Evolutionary conservation across 148 eudicot genomes (phyloP).

Genomic region (Fagopyrum tataricum): DNA sequence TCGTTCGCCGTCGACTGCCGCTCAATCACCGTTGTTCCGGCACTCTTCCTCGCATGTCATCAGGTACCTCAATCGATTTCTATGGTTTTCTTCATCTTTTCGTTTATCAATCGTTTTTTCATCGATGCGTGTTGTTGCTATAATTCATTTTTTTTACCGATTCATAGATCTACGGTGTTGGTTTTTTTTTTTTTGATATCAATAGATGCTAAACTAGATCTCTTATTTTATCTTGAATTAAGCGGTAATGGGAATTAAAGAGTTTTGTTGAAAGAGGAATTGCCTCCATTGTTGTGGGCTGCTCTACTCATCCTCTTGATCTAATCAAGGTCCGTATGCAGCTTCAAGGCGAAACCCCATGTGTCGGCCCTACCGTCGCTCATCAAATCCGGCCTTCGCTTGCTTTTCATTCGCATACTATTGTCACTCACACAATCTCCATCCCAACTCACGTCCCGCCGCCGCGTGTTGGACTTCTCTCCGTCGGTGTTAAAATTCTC

Average conservation of each 20-base stretch:
- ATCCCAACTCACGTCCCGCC: constrained; percentile 17
- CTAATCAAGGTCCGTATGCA: constrained; percentile 59
- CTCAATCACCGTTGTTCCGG: no score
- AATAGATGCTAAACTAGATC: no score
- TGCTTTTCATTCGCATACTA: constrained; percentile 26
- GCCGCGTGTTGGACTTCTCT: constrained; percentile 39
- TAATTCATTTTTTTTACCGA: no score
- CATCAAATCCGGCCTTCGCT: constrained; percentile 49
- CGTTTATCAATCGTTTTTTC: no score
- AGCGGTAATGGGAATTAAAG: constrained; percentile 33
- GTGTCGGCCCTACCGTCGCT: not conserved
- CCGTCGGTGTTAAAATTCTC: constrained; percentile 39
- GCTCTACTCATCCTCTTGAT: constrained; percentile 56
- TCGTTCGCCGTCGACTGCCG: no score
- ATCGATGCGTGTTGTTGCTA: no score
- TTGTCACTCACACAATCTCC: constrained; percentile 15
- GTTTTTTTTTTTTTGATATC: no score
- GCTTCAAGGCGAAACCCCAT: constrained; percentile 40
- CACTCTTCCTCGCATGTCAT: no score
- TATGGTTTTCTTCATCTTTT: no score
- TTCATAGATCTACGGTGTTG: no score
- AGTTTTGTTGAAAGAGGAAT: constrained; percentile 54
- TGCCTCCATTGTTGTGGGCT: constrained; percentile 50
- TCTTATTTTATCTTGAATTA: not conserved
- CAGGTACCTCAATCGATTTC: no score